Evolutionary conservation across 2,329 filamentous ascomycete genomes (phyloP).

Genomic region (Hypoxylon sp.): DNA sequence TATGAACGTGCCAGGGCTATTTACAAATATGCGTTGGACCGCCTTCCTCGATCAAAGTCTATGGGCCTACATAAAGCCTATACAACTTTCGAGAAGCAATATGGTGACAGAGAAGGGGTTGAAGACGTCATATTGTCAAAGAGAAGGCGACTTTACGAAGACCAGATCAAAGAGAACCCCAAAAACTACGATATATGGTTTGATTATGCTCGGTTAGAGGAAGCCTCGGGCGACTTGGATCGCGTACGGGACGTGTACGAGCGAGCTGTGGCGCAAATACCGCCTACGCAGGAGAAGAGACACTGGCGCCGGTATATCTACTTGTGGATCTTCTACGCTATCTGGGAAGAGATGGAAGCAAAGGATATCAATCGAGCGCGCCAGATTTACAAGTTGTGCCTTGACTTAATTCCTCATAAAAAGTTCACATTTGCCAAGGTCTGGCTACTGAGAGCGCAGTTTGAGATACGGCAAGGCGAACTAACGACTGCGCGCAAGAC

Average conservation of each 20-base stretch:
- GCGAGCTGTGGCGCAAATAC: slow-evolving; percentile 93
- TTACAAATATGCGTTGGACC: slow-evolving; percentile 96
- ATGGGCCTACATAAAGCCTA: slow-evolving; percentile 91
- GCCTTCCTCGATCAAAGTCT: slow-evolving; percentile 89
- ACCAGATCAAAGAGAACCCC: slow-evolving; percentile 91
- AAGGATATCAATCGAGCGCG: slow-evolving; percentile 83
- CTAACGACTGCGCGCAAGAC: slow-evolving; percentile 87
- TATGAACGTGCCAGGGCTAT: slow-evolving; percentile 94
- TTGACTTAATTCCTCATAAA: slow-evolving; percentile 92
- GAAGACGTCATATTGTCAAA: slow-evolving; percentile 98
- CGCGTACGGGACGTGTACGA: slow-evolving; percentile 94
- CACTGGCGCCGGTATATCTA: slow-evolving; percentile 99
- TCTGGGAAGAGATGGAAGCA: slow-evolving; percentile 92
- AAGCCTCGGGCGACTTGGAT: slow-evolving; percentile 84
- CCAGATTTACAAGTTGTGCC: slow-evolving; percentile 91
- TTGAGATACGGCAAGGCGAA: slow-evolving; percentile 90
- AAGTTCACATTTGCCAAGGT: slow-evolving; percentile 98
- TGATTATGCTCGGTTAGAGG: slow-evolving; percentile 92
- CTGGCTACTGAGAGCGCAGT: slow-evolving; percentile 94
- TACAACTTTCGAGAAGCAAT: slow-evolving; percentile 98
- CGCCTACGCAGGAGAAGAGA: slow-evolving; percentile 94
- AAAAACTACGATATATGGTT: slow-evolving; percentile 99
- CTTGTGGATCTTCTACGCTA: slow-evolving; percentile 96
- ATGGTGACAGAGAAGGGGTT: slow-evolving; percentile 91
- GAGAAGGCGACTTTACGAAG: slow-evolving; percentile 91